phyloP scores from a whole-genome alignment of 139 green algal genomes.

The Asterochloris sp. region DNA sequence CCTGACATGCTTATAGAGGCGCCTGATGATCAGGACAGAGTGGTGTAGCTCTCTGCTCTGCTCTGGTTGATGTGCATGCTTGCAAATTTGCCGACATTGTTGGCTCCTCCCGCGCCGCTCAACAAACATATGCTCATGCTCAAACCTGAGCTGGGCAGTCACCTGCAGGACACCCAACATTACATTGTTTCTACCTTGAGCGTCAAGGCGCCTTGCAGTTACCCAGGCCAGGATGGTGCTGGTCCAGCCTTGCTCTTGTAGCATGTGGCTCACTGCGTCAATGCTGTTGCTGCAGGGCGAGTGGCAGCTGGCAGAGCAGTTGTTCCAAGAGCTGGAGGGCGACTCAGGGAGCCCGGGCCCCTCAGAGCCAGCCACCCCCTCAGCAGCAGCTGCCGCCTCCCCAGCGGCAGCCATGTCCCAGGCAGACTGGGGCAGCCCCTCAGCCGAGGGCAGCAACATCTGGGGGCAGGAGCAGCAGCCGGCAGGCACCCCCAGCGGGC shows the following conservation, averaged over 20 bases:
- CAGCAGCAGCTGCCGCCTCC: not conserved
- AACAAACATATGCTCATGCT: not conserved
- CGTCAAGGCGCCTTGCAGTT: not conserved
- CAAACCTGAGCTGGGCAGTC: not conserved
- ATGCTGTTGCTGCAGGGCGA: constrained; percentile 44
- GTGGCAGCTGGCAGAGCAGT: constrained; percentile 70
- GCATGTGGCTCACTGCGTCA: not conserved
- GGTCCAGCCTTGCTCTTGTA: no score
- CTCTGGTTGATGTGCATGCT: not conserved
- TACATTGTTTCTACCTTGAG: not conserved
- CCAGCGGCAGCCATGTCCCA: not conserved
- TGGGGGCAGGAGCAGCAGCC: constrained; percentile 2
- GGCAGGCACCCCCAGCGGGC: not conserved
- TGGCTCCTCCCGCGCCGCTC: not conserved
- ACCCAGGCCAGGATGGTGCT: no score
- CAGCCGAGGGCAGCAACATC: not conserved
- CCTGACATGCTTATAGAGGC: not conserved
- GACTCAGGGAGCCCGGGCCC: constrained; percentile 38
- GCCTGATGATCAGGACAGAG: not conserved
- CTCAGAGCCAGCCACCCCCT: not conserved
- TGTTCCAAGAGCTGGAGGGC: constrained; percentile 73
- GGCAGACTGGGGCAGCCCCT: not conserved
- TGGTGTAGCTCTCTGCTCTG: not conserved
- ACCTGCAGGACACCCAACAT: not conserved
- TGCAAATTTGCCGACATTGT: not conserved